Evolutionary conservation across 164 flowering plant genomes (phyloP), one percentile per base, ranked within the genome.

Genomic region (Dillenia suffruticosa): DNA sequence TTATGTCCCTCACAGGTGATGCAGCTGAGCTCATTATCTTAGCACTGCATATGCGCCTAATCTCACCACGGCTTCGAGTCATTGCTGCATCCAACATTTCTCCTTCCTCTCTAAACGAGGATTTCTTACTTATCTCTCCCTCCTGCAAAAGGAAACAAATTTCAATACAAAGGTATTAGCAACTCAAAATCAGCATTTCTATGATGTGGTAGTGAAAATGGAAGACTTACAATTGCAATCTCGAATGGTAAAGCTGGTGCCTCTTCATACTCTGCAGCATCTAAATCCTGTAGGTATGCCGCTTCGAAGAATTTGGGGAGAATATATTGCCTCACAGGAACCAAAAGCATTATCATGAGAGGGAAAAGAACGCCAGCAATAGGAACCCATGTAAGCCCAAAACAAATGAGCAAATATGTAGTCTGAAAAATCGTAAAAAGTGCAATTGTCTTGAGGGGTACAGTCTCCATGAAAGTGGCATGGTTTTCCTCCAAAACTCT

Each of bases 261-360:
- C 44, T 78, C 82, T 68, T 78, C 82, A 51, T 72, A 79, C 44
- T 79, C 82, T 16, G 82, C 82, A 5, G 78, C 80, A 63, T 79
- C 82, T 44, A 76, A 59, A 54, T 79, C 82, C 51, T 79, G 82
- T 32, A 76, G 80, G 45, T 76, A 76, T 10, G 63, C 78, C 1
- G 70, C 72, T 69, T 79, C 69, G 72, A 76, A 79, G 46, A 76
- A 79, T 72, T 72, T 79, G 58, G 82, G 80, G 56, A 79, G 32
- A 56, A 74, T 32, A 59, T 74, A 76, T 62, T 79, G 82, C 52
- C 82, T 71, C 46, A 74, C 78, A n/a, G 82, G 80, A 67, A 79
- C 74, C 47, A 79, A n/a, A 58, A 74, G 74, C 78, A 79, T 76
- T 64, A 76, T 73, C 76, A 74, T 54, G 12, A 76, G 14, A 10